A percentile compares a stretch with the other conserved stretches of the same genome.
Conservation (phyloP, 345 rosid genomes). For the Adansonia digitata region DNA sequence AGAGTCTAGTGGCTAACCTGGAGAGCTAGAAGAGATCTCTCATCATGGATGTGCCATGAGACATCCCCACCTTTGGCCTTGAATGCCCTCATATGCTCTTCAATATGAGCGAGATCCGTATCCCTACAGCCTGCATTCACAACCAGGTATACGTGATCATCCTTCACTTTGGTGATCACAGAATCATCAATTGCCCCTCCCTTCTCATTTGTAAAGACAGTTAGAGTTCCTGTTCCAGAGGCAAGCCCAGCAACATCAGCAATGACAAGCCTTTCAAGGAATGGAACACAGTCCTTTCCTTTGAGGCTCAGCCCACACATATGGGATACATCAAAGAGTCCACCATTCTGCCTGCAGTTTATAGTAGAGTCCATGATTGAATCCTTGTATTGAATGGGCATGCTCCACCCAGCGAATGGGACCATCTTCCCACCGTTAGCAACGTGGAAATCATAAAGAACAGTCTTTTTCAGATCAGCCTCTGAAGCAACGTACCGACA, state of each 20-base stretch:
- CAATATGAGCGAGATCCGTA: neutral
- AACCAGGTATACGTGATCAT: constrained; percentile 80
- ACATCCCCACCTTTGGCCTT: constrained; percentile 94
- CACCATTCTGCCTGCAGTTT: neutral
- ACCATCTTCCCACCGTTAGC: constrained; percentile 92
- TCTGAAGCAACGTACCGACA: constrained; percentile 72
- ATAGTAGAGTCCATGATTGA: constrained; percentile 23
- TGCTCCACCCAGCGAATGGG: constrained; percentile 99
- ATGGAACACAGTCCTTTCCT: constrained; percentile 67
- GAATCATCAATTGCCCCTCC: constrained; percentile 99
- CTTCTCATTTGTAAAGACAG: constrained; percentile 89
- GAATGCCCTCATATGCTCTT: constrained; percentile 54
- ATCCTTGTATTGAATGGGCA: constrained; percentile 99
- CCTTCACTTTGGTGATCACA: constrained; percentile 81
- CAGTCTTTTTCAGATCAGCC: constrained; percentile 85
- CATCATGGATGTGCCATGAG: constrained; percentile 93
- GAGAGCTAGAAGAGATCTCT: constrained; percentile 96
- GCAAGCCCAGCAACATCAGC: constrained; percentile 64
- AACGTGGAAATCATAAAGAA: constrained; percentile 16
- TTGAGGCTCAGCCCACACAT: neutral
- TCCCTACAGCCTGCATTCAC: constrained; percentile 95
- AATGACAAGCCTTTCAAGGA: constrained; percentile 91
- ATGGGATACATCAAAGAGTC: neutral
- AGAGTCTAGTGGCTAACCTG: constrained; percentile 48
- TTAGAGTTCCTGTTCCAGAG: constrained; percentile 52